phyloP scores from a whole-genome alignment of 345 rosid genomes.

The Punica granatum region DNA sequence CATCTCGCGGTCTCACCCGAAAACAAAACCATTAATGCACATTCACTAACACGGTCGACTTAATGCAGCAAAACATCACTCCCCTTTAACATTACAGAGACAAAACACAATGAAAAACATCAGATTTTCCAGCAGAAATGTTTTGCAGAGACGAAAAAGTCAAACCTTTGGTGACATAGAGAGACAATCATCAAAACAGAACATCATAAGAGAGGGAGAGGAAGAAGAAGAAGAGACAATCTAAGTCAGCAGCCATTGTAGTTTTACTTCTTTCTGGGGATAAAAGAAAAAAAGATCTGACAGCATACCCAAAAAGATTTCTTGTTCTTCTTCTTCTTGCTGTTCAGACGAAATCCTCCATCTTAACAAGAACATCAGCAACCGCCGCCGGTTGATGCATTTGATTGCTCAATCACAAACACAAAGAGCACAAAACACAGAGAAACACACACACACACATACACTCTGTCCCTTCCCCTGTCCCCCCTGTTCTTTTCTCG shows the following conservation, averaged over 20 bases:
- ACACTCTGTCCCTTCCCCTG: neutral
- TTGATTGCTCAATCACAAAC: neutral
- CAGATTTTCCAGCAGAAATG: neutral
- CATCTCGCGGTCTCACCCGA: no score
- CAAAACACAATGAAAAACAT: neutral
- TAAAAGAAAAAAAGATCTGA: neutral
- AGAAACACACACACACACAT: neutral
- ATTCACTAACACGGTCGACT: no score
- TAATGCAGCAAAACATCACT: no score
- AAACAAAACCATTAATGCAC: no score
- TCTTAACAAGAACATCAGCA: neutral
- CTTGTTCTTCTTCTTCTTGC: neutral
- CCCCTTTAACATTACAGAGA: no score
- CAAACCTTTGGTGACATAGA: neutral
- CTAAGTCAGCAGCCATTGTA: no score
- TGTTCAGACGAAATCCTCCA: neutral
- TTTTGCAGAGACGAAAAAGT: neutral
- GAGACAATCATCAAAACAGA: neutral
- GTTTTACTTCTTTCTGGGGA: no score
- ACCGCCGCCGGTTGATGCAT: neutral
- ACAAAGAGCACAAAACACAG: neutral
- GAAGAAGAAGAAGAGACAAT: neutral
- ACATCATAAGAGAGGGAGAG: neutral
- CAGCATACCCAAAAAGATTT: neutral
- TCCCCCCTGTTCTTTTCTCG: constrained; percentile 9